Percentiles rank a stretch among this genome's conserved stretches.
These are phyloP conservation scores for Xylaria palmicola DNA, from an alignment of 495 filamentous ascomycete genomes.

Conservation along the genomic window DNA sequence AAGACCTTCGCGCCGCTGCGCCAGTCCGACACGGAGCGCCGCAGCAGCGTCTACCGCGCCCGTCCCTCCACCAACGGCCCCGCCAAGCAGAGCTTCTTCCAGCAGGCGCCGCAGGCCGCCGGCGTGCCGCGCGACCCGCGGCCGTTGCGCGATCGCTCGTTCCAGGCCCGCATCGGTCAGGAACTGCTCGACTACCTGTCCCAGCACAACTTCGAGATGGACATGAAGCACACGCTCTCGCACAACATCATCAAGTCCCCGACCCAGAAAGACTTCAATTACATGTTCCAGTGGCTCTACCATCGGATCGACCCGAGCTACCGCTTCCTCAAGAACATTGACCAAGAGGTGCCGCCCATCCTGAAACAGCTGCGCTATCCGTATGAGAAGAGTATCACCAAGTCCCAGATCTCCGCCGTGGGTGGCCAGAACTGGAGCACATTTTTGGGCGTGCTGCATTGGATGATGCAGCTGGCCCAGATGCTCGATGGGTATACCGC, in stretches of 20 bases:
- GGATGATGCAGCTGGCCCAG: constrained; percentile 95
- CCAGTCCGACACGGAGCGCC: constrained; percentile 58
- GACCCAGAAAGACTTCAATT: constrained; percentile 97
- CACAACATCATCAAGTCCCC: constrained; percentile 86
- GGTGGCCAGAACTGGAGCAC: constrained; percentile 95
- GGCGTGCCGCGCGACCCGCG: constrained; percentile 85
- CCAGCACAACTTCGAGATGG: constrained; percentile 91
- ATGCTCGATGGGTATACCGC: constrained; percentile 79
- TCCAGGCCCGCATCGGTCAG: constrained; percentile 76
- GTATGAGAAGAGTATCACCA: constrained; percentile 89
- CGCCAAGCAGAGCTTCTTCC: constrained; percentile 83
- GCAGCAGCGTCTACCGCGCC: constrained; percentile 84
- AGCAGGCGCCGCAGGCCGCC: constrained; percentile 72
- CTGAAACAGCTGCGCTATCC: constrained; percentile 93
- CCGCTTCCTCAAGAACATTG: constrained; percentile 85
- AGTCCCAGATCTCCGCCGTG: constrained; percentile 89
- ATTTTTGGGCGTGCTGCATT: constrained; percentile 91
- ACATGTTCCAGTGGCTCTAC: constrained; percentile 97
- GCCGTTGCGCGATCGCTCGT: constrained; percentile 77
- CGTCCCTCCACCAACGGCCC: constrained; percentile 56
- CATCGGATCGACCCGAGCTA: constrained; percentile 91
- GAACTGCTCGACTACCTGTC: constrained; percentile 90
- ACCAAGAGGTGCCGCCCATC: constrained; percentile 87
- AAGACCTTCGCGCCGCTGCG: constrained; percentile 48
- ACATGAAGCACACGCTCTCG: constrained; percentile 87